These are phyloP conservation scores for Euclidium syriacum DNA, from an alignment of 345 rosid genomes.

Conservation along the genomic window DNA sequence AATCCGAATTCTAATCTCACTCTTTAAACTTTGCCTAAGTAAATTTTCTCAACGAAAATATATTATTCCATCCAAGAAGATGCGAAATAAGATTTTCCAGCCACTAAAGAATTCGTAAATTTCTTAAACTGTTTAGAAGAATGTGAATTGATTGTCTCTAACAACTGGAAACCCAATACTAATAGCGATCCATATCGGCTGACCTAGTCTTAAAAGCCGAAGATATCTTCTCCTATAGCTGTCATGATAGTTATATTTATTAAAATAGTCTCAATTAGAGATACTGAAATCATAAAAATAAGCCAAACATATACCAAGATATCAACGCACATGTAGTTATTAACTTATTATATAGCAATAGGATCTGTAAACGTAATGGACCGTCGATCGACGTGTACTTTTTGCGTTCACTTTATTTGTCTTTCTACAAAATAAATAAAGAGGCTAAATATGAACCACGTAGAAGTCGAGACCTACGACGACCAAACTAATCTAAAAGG, in stretches of 20 bases:
- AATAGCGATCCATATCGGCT: background rate
- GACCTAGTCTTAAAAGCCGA: background rate
- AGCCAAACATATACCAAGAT: conserved; percentile 16
- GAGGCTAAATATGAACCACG: conserved; percentile 56
- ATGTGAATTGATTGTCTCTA: no score
- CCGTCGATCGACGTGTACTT: conserved; percentile 30
- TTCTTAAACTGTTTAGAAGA: no score
- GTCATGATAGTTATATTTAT: background rate
- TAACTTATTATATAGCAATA: conserved; percentile 11
- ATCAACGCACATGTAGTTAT: conserved; percentile 21
- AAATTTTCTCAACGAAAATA: no score
- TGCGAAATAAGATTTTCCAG: no score
- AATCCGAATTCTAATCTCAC: no score
- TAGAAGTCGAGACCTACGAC: conserved; percentile 20
- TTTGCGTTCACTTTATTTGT: conserved; percentile 26
- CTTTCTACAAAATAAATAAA: conserved; percentile 12
- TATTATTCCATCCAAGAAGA: no score
- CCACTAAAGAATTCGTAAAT: no score
- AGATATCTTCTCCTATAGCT: background rate
- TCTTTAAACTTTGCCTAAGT: no score
- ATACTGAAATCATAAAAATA: conserved; percentile 11
- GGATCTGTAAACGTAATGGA: conserved; percentile 14
- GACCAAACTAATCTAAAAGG: conserved; percentile 29
- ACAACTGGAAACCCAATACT: no score
- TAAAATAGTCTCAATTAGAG: background rate